Evolutionary conservation across 1,284 basidiomycete genomes (phyloP).

Genomic region (Ustilago bromivora): DNA sequence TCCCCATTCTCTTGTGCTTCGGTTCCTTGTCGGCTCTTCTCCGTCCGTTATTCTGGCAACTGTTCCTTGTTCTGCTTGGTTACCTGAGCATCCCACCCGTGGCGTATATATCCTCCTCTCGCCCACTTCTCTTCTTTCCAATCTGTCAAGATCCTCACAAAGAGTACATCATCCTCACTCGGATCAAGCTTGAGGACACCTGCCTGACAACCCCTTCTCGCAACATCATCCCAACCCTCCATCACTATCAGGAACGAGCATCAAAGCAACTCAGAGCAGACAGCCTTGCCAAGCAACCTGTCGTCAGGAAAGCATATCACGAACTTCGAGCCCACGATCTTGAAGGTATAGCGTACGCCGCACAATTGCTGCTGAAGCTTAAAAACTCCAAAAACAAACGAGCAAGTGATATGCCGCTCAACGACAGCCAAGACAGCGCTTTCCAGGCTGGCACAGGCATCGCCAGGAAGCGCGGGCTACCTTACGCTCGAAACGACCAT

Average conservation of each 20-base stretch:
- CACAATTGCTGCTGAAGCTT: slow-evolving; percentile 29
- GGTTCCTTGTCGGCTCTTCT: not conserved
- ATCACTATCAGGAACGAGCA: not conserved
- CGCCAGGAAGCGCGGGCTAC: slow-evolving; percentile 27
- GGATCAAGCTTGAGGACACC: not conserved
- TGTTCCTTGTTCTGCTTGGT: not conserved
- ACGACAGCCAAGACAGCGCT: not conserved
- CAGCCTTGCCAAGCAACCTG: not conserved
- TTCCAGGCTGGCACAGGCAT: slow-evolving; percentile 9
- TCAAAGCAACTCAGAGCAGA: not conserved
- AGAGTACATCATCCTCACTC: not conserved
- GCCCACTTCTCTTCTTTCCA: slow-evolving; percentile 7
- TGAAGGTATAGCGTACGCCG: slow-evolving; percentile 42
- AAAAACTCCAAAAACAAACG: not conserved
- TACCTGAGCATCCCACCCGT: not conserved
- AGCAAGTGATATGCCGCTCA: not conserved
- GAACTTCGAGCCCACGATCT: slow-evolving; percentile 16
- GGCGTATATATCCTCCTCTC: slow-evolving; percentile 14
- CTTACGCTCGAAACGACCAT: slow-evolving; percentile 22
- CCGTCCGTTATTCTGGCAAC: not conserved
- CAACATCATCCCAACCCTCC: not conserved
- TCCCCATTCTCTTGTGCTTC: not conserved
- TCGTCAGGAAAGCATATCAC: not conserved
- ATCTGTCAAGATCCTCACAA: slow-evolving; percentile 2
- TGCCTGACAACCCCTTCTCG: not conserved